These are phyloP conservation scores for Gnaphalium uliginosum DNA, from an alignment of 129 eudicot genomes.

Conservation along the genomic window DNA sequence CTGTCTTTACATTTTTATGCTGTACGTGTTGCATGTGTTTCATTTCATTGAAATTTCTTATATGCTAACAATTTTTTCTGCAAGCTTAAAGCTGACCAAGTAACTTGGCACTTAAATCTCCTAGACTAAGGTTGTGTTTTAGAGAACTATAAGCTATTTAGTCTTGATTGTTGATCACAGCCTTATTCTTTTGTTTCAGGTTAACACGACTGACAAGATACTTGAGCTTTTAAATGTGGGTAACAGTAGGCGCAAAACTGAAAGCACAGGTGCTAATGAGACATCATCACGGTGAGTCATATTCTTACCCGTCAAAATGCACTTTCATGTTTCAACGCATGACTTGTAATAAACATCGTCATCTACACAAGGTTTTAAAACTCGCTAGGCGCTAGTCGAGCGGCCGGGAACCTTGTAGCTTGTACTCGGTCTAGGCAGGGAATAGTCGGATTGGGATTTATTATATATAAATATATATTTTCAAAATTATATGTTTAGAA, in stretches of 20 bases:
- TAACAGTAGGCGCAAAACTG: constrained; percentile 95
- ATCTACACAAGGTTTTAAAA: too few species aligned
- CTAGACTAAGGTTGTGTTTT: not conserved
- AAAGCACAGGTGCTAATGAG: constrained; percentile 84
- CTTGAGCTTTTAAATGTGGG: constrained; percentile 89
- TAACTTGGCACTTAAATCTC: not conserved
- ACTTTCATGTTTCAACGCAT: constrained; percentile 9
- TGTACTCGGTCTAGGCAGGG: too few species aligned
- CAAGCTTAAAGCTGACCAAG: constrained; percentile 9
- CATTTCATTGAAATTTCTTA: not conserved
- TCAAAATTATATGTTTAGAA: too few species aligned
- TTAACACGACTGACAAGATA: constrained; percentile 81
- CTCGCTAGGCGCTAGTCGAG: too few species aligned
- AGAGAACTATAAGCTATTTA: constrained; percentile 10
- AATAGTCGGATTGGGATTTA: too few species aligned
- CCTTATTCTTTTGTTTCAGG: constrained; percentile 50
- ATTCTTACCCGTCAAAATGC: constrained; percentile 10
- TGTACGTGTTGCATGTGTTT: not conserved
- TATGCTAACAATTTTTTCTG: not conserved
- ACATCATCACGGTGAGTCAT: constrained; percentile 91
- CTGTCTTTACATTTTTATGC: not conserved
- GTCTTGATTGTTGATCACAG: constrained; percentile 14
- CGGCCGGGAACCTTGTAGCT: too few species aligned
- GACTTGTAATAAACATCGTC: not conserved
- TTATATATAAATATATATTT: too few species aligned